Evolutionary conservation across 306 rosid species (phyloP).

Genomic region (Hippophae rhamnoides): DNA sequence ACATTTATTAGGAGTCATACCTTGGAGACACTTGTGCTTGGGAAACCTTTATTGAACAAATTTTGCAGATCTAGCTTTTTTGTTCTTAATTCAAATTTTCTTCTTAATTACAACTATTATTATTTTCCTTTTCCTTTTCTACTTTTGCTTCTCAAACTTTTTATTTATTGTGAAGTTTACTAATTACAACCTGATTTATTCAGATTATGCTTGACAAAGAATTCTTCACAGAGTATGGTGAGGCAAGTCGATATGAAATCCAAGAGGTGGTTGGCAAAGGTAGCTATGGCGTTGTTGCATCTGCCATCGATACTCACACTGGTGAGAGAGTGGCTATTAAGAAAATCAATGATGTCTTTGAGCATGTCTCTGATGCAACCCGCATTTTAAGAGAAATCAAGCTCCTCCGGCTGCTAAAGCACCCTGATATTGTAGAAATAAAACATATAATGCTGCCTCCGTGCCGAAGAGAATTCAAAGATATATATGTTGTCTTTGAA

Average conservation of each 20-base stretch:
- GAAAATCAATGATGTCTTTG: conserved; percentile 55
- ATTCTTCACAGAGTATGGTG: conserved; percentile 66
- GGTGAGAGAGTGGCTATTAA: conserved; percentile 63
- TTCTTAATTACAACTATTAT: not conserved
- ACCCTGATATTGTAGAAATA: conserved; percentile 61
- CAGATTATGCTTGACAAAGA: conserved; percentile 59
- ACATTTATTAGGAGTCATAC: not conserved
- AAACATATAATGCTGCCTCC: conserved; percentile 68
- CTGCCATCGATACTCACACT: conserved; percentile 55
- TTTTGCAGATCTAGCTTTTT: not conserved
- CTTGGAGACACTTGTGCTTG: not conserved
- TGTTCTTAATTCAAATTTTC: not conserved
- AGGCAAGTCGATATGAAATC: conserved; percentile 57
- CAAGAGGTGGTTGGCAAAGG: conserved; percentile 60
- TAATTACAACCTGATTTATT: conserved; percentile 20
- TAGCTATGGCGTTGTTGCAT: conserved; percentile 69
- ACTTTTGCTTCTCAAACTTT: not conserved
- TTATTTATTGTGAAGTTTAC: conserved; percentile 7
- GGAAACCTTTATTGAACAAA: not conserved
- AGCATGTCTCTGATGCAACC: conserved; percentile 56
- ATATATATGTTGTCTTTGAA: conserved; percentile 58
- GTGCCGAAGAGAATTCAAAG: conserved; percentile 51
- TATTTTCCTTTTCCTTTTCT: no score
- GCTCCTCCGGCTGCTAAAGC: conserved; percentile 57
- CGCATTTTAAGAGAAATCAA: conserved; percentile 56